Percentiles rank a stretch among this genome's conserved stretches.
These are phyloP conservation scores for Ustilago lituana DNA, from an alignment of 1,284 basidiomycete species.

Conservation along the genomic window DNA sequence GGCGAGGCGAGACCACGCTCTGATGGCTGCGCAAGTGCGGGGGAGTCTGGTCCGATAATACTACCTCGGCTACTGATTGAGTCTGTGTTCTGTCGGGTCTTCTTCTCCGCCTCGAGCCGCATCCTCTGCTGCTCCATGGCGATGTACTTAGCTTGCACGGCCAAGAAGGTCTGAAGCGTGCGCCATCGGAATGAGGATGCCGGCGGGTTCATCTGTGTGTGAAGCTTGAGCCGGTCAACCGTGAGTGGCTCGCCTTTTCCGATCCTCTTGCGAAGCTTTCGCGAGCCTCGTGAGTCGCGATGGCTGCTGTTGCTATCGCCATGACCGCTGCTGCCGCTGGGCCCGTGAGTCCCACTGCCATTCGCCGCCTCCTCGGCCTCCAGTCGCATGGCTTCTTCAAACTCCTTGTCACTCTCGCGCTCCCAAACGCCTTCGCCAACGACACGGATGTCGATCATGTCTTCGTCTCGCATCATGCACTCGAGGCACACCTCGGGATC, in stretches of 20 bases:
- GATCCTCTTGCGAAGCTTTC: slow-evolving; percentile 72
- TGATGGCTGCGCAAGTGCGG: slow-evolving; percentile 8
- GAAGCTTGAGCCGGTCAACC: slow-evolving; percentile 76
- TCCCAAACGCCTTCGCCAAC: slow-evolving; percentile 88
- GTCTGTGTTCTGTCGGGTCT: slow-evolving; percentile 13
- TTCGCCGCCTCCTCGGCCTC: slow-evolving; percentile 70
- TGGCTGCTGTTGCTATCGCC: slow-evolving; percentile 38
- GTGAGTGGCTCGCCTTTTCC: slow-evolving; percentile 67
- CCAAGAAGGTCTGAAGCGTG: slow-evolving; percentile 70
- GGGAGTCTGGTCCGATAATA: slow-evolving; percentile 15
- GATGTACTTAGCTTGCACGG: slow-evolving; percentile 70
- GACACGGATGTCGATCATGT: slow-evolving; percentile 95
- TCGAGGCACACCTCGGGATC: slow-evolving; percentile 87
- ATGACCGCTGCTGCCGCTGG: slow-evolving; percentile 18
- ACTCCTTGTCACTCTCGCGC: slow-evolving; percentile 83
- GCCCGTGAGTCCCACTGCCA: slow-evolving; percentile 1
- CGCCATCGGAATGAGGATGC: slow-evolving; percentile 71
- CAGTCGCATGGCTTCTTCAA: slow-evolving; percentile 78
- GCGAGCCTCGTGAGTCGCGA: slow-evolving; percentile 30
- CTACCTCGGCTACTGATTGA: slow-evolving; percentile 35
- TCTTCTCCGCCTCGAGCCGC: slow-evolving; percentile 38
- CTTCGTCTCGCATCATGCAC: slow-evolving; percentile 98
- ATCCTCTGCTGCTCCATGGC: slow-evolving; percentile 67
- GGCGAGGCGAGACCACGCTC: slow-evolving; percentile 29
- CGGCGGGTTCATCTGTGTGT: slow-evolving; percentile 77